phyloP scores from a whole-genome alignment of 2,329 filamentous ascomycete genomes.

The Graphium sp. region DNA sequence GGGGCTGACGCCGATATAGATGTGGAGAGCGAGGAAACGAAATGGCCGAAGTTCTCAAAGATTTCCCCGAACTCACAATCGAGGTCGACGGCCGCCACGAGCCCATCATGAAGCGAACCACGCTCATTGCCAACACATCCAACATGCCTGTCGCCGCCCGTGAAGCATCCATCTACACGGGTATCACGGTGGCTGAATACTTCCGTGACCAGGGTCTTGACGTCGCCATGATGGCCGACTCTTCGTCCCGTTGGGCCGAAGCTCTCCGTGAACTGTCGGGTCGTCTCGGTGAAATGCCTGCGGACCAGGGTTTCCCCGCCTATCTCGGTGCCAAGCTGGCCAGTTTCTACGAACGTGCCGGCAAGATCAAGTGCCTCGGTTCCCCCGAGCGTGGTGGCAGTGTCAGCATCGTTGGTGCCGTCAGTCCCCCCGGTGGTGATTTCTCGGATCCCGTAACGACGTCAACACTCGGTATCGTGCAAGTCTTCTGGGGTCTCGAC shows the following conservation, averaged over 20 bases:
- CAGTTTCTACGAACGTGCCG: constrained; percentile 98
- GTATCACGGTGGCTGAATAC: constrained; percentile 87
- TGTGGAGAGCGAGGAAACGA: constrained; percentile 89
- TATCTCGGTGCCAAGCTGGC: constrained; percentile 94
- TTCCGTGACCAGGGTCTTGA: constrained; percentile 95
- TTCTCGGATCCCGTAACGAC: constrained; percentile 97
- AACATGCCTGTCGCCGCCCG: constrained; percentile 99
- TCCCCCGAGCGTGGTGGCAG: constrained; percentile 79
- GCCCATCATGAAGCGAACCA: constrained; percentile 99
- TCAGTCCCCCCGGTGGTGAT: constrained; percentile 94
- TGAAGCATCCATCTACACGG: constrained; percentile 97
- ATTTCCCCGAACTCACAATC: constrained; percentile 96
- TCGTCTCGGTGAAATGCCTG: constrained; percentile 98
- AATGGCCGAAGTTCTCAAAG: constrained; percentile 99
- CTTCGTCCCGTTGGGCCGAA: constrained; percentile 94
- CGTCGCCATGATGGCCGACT: constrained; percentile 99
- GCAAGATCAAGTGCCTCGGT: constrained; percentile 69
- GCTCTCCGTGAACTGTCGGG: constrained; percentile 96
- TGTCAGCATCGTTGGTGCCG: constrained; percentile 94
- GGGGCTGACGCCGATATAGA: too few species aligned
- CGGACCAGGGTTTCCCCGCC: constrained; percentile 97
- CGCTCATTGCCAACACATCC: constrained; percentile 95
- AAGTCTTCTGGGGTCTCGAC: constrained; percentile 99
- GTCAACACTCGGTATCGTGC: constrained; percentile 88
- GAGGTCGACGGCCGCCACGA: constrained; percentile 88